Evolutionary conservation across 495 filamentous ascomycete species (phyloP).

Genomic region (Daldinia caldariorum): DNA sequence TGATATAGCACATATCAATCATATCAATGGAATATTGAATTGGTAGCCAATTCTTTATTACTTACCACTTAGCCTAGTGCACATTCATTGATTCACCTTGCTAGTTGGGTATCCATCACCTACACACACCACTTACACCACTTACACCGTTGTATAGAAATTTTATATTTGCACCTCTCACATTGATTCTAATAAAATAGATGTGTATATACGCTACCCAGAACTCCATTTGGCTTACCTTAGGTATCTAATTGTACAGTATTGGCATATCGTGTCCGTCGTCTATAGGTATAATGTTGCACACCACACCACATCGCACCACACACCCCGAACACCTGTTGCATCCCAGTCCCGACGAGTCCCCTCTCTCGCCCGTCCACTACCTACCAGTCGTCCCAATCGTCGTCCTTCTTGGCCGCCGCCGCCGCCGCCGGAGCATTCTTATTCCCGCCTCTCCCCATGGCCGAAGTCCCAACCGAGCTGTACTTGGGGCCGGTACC

Average conservation of each 20-base stretch:
- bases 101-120: too few relatives aligned
- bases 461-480: constrained; percentile 77
- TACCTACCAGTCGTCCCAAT: constrained; percentile 73
- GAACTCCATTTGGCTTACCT: constrained; percentile 33
- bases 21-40: not conserved
- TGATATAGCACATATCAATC: not conserved
- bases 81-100: too few relatives aligned
- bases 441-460: constrained; percentile 65
- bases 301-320: not conserved
- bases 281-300: constrained; percentile 29
- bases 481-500: constrained; percentile 48
- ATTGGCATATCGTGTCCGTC: constrained; percentile 38
- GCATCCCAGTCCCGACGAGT: not conserved
- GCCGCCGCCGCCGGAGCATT: constrained; percentile 47
- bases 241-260: constrained; percentile 40
- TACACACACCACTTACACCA: too few relatives aligned
- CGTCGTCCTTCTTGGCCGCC: constrained; percentile 61
- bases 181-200: constrained; percentile 25
- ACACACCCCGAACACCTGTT: constrained; percentile 8
- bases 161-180: constrained; percentile 7
- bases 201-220: constrained; percentile 36
- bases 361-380: not conserved
- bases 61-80: too few relatives aligned
- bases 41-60: too few relatives aligned
- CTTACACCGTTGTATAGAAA: too few relatives aligned